A percentile compares a stretch with the other conserved stretches of the same genome.
Evolutionary conservation across 2,329 filamentous ascomycete genomes (phyloP).

Genomic region (Arthrobotrys conoides): DNA sequence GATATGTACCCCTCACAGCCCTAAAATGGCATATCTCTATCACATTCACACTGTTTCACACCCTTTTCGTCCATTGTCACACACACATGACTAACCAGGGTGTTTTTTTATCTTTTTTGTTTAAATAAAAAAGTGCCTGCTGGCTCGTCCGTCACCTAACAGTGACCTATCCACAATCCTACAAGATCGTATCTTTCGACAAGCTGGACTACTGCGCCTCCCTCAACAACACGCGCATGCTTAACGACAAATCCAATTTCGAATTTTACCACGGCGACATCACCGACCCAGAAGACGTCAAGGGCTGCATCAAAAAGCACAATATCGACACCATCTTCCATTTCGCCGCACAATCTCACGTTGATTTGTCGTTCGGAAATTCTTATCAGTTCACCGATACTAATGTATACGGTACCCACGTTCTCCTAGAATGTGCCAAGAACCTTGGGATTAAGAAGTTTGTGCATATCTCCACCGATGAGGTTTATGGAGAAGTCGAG

Average conservation of each 20-base stretch:
- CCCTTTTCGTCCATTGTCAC: neutral
- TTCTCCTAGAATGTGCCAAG: constrained; percentile 82
- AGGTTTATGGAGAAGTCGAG: constrained; percentile 85
- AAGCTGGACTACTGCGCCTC: constrained; percentile 87
- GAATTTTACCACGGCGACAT: constrained; percentile 85
- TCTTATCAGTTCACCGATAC: constrained; percentile 85
- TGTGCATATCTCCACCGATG: constrained; percentile 86
- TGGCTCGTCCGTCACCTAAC: constrained; percentile 86
- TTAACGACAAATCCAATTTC: constrained; percentile 80
- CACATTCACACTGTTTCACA: neutral
- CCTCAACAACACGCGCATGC: constrained; percentile 80
- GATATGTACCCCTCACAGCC: constrained; percentile 23
- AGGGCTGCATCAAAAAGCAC: constrained; percentile 78
- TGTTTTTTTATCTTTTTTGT: neutral
- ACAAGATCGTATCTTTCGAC: constrained; percentile 86
- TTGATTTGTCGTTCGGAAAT: constrained; percentile 85
- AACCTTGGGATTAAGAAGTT: constrained; percentile 80
- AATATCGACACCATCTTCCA: constrained; percentile 85
- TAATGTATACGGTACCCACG: constrained; percentile 87
- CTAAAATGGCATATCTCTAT: neutral
- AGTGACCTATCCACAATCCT: constrained; percentile 79
- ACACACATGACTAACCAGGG: constrained; percentile 59
- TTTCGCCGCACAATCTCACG: constrained; percentile 88
- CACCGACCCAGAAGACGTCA: constrained; percentile 78
- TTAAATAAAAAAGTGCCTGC: constrained; percentile 74